Base-by-base conservation (phyloP, 495 filamentous ascomycete genomes). In the Penicillium soppii region DNA sequence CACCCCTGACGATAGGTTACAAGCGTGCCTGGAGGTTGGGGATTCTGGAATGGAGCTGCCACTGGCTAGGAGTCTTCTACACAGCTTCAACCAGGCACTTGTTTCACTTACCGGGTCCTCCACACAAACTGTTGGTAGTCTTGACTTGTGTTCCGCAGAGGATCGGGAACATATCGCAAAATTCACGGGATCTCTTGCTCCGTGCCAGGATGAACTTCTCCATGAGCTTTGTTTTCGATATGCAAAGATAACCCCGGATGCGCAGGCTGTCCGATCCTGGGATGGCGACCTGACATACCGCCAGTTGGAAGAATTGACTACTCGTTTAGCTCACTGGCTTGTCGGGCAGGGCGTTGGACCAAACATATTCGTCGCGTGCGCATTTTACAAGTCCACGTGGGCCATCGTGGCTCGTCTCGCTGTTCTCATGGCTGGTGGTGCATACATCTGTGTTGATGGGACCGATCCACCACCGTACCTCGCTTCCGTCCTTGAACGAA, bases 381-480 rank as follows among this genome's bases (percentile, higher is more conserved):
- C 55, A 17, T 66, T 63, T 16, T 59, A 68, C 35, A 70, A 70
- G 41, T 67, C 62, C 1, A 64, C 51, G 2, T 72, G 65, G 65
- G 54, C 63, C 10, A 56, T 68, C 13, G 59, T 72, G 0, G 59
- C 61, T 13, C 53, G 56, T 7, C 54, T 70, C 6, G 67, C 54
- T 2, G 57, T 72, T 13, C 45, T 72, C 42, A 67, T 61, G 54
- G 57, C 65, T n/a, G 69, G 69, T 0, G 69, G 69, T 21, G 78
- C 71, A 1, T 79, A 78, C 57, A 72, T 82, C 7, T 71, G 71
- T 2, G 63, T 85, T 4, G 80, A 85, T 54, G 72, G 73, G 8
- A 58, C 53, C 4, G 65, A 79, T 26, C 81, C 83, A 5, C 71
- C 60, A 4, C 32, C 43, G 6, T 63, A 55, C 21, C 50, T 61